Percentiles rank a stretch among this genome's conserved stretches.
phyloP scores from a whole-genome alignment of 768 basidiomycete genomes.

The Chalciporus sphaerocephalus region DNA sequence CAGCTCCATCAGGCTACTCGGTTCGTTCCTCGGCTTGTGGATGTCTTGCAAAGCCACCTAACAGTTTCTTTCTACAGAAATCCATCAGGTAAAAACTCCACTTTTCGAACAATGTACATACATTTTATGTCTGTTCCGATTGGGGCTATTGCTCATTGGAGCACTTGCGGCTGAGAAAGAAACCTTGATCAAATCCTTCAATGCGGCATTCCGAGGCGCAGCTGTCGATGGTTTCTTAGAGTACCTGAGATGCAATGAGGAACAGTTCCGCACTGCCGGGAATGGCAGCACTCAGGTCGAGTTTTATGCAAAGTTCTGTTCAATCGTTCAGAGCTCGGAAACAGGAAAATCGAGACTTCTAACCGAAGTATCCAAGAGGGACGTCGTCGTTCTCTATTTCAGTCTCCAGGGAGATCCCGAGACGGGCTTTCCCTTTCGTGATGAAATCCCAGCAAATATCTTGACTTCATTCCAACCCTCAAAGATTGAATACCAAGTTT shows the following conservation, averaged over 20 bases:
- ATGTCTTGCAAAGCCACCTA: too few relatives aligned
- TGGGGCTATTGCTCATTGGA: too few relatives aligned
- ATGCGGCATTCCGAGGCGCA: not conserved
- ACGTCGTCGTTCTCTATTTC: slow-evolving; percentile 17
- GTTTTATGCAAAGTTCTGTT: too few relatives aligned
- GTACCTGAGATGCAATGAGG: slow-evolving; percentile 13
- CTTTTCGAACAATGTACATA: too few relatives aligned
- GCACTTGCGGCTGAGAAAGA: too few relatives aligned
- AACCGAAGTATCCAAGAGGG: not conserved
- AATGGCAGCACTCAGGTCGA: too few relatives aligned
- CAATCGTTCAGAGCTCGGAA: too few relatives aligned
- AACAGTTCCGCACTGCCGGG: not conserved
- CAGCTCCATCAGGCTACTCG: too few relatives aligned
- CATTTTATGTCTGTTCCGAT: too few relatives aligned
- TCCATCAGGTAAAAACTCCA: too few relatives aligned
- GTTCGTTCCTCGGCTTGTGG: too few relatives aligned
- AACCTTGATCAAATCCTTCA: not conserved
- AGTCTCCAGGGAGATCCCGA: slow-evolving; percentile 7
- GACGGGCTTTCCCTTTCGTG: slow-evolving; percentile 11
- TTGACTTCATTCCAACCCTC: slow-evolving; percentile 2
- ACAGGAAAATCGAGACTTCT: not conserved
- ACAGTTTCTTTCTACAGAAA: too few relatives aligned
- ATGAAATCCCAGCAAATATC: slow-evolving; percentile 11
- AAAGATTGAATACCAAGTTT: not conserved
- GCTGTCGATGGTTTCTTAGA: slow-evolving; percentile 17